phyloP scores from a whole-genome alignment of 768 basidiomycete genomes.

The Tubosaeta brunneosetosa region DNA sequence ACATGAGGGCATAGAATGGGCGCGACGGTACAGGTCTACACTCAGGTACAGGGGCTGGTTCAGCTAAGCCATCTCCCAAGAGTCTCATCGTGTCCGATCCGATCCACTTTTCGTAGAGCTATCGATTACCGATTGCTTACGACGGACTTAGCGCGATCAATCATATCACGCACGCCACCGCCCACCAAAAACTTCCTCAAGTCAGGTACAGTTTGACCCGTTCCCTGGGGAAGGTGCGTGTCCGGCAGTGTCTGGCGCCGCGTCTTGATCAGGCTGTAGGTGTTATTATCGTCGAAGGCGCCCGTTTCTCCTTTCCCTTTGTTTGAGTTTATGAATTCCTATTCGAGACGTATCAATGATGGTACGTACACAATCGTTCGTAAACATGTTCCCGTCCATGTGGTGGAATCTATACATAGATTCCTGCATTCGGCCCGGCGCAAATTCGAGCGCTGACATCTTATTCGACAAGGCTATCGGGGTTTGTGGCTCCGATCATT shows the following conservation, averaged over 20 bases:
- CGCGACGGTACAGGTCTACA: neutral
- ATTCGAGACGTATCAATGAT: neutral
- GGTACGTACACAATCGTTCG: neutral
- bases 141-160: neutral
- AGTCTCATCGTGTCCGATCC: too few species aligned
- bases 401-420: neutral
- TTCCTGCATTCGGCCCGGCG: neutral
- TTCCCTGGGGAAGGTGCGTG: neutral
- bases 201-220: neutral
- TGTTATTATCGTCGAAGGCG: neutral
- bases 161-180: neutral
- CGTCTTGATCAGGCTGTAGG: neutral
- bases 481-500: neutral
- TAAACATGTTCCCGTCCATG: too few species aligned
- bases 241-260: neutral
- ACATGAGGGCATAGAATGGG: too few species aligned
- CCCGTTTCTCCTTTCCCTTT: neutral
- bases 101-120: neutral
- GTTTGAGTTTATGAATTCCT: too few species aligned
- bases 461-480: neutral
- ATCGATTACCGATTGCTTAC: neutral
- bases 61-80: neutral
- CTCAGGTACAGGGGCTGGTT: neutral
- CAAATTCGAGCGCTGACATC: neutral
- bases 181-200: neutral